Base-by-base conservation (phyloP, 23 red algal species). In the Agarophyton chilense region DNA sequence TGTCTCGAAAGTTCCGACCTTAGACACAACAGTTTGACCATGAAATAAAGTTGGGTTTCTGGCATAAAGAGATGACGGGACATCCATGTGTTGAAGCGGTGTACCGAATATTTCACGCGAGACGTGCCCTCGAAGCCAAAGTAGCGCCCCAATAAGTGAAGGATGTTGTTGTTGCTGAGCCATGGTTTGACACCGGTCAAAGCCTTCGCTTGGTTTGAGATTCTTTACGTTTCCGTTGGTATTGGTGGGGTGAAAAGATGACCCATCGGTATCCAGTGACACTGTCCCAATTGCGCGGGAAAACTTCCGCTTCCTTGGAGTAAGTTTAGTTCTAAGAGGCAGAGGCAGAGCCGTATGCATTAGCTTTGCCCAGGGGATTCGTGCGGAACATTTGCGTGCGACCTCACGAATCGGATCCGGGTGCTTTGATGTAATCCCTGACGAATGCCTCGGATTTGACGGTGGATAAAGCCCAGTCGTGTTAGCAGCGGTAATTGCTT, bases 71-170 rank as follows among this genome's bases (percentile, higher is more conserved):
- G 61, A 66, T 3, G 61, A 38, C 5, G 61, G 61, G 34, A 66
- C 14, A 24, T 66, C 61, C 61, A 66, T 66, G 34, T 66, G 61
- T 66, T 66, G 61, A 21, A 66, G 8, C 26, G 34, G 26, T 26
- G 61, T 66, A 66, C 61, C 61, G 24, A 38, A 66, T 35, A 66
- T 38, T 66, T 66, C 61, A 32, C 61, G 61, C 13, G 61, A 32
- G 34, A 26, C 61, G 34, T 66, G 61, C 61, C 61, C 61, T 11
- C 61, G 61, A 66, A 66, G 61, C 61, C 61, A 66, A 33, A 66
- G 61, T 1, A 66, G 61, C 34, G 61, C 61, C 2, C 61, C 61
- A 33, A 66, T 66, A 35, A 66, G 61, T 26, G 61, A 66, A 12
- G 61, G 61, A 4, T 13, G 61, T 66, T 66, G 61, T 38, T 66